Base-by-base conservation (phyloP, 202 grass and related monocot species). In the Cymbopogon flexuosus region DNA sequence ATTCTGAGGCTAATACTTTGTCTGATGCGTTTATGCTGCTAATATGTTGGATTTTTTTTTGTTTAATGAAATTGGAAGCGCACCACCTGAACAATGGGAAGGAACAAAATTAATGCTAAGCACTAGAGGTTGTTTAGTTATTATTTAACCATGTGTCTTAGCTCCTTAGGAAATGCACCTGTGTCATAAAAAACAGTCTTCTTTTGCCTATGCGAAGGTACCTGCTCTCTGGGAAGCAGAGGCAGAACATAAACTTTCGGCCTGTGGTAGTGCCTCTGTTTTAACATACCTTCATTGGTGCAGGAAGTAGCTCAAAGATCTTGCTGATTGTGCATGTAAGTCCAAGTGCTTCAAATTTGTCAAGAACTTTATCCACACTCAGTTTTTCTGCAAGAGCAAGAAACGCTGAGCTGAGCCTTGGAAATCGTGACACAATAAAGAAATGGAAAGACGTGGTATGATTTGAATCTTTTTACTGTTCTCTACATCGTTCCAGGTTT, bases 371-470 rank as follows among this genome's bases (percentile, higher is more conserved):
- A 79, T 88, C 92, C 39, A 87, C 92, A 23, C 90, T 98, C 71
- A 98, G 82, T 79, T 98, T 98, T 84, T 93, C 88, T 62, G 75
- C 92, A 70, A 94, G 95, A 87, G 95, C 95, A 84, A 93, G 88
- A 88, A 98, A 94, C 87, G 88, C 92, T 78, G 92, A 98, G 80
- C 61, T 98, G 67, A 98, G 95, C 87, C 95, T 98, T 86, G 95
- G 95, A 69, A 98, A 95, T 82, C 92, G 95, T 62, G 95, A 98
- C 78, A 98, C 95, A 74, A 98, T 98, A 73, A 98, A 98, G 84
- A 98, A 93, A 91, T 98, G 92, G 92, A 98, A 79, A 93, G 95
- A 98, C 31, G 95, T 98, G 88, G 95, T 98, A 89, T 91, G 88
- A 15, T 62, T 72, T 81, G 37, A 63, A 81, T 80, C 13, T 37